Evolutionary conservation across 192 early-diverging fungal genomes (phyloP).

Genomic region (Rhizophagus sp.): DNA sequence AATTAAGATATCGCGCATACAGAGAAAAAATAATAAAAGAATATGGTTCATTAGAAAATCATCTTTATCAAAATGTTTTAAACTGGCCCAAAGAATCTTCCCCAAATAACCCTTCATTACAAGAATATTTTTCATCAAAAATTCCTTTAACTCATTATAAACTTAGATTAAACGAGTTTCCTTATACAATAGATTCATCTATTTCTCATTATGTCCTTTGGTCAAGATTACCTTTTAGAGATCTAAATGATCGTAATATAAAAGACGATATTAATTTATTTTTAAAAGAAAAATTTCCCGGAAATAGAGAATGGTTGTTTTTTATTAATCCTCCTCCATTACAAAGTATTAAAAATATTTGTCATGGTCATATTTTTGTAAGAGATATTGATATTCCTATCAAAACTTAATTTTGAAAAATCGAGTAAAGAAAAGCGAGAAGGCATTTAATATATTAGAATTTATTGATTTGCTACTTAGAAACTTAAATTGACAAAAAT

Average conservation of each 20-base stretch:
- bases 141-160: slow-evolving; percentile 1
- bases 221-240: background rate
- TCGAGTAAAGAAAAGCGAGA: too few species aligned
- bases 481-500: too few species aligned
- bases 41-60: background rate
- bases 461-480: too few species aligned
- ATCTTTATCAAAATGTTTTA: background rate
- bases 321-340: slow-evolving; percentile 9
- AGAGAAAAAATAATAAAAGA: background rate
- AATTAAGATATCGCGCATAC: background rate
- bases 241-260: background rate
- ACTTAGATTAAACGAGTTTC: slow-evolving; percentile 3
- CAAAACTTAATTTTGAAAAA: background rate
- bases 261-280: background rate
- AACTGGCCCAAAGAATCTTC: background rate
- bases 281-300: background rate
- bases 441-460: too few species aligned
- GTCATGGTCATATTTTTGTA: slow-evolving; percentile 9
- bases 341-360: background rate
- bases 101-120: background rate
- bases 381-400: background rate
- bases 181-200: background rate
- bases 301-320: background rate
- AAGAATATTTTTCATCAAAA: background rate
- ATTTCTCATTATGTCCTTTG: background rate